Evolutionary conservation across 1,284 basidiomycete species (phyloP).

Genomic region (Moesziomyces globuligerus): DNA sequence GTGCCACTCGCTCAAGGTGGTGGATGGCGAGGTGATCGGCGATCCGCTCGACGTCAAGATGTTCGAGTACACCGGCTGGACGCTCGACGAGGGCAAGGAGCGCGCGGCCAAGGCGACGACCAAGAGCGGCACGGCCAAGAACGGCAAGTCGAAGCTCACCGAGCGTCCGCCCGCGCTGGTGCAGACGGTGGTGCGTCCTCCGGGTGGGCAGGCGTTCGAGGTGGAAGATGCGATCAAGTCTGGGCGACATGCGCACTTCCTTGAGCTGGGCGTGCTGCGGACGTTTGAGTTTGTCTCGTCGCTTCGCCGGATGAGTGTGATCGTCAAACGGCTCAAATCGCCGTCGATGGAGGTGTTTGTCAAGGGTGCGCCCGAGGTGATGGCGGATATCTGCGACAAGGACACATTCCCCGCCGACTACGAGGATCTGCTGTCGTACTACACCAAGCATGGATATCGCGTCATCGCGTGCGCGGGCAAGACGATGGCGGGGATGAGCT

Average conservation of each 20-base stretch:
- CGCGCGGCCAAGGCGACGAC: constrained; percentile 52
- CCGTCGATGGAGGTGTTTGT: constrained; percentile 96
- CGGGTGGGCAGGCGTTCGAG: constrained; percentile 86
- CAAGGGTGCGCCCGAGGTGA: constrained; percentile 98
- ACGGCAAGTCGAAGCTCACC: constrained; percentile 68
- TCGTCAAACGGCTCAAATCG: constrained; percentile 94
- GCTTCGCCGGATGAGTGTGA: constrained; percentile 93
- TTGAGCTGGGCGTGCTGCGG: constrained; percentile 91
- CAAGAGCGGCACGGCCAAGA: constrained; percentile 60
- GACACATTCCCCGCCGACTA: constrained; percentile 82
- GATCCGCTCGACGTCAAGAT: constrained; percentile 90
- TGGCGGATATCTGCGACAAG: constrained; percentile 82
- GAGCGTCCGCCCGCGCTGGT: constrained; percentile 88
- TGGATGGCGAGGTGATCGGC: constrained; percentile 88
- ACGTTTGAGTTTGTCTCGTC: constrained; percentile 97
- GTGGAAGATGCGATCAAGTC: constrained; percentile 88
- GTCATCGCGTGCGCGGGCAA: constrained; percentile 99
- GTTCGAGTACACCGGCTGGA: constrained; percentile 96
- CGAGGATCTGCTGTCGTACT: constrained; percentile 94
- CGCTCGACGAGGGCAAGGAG: constrained; percentile 81
- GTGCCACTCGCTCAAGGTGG: constrained; percentile 93
- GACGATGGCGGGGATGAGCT: constrained; percentile 89
- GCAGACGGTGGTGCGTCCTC: constrained; percentile 94
- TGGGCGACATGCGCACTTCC: constrained; percentile 89
- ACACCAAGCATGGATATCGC: constrained; percentile 95